Conservation (phyloP, 129 eudicot genomes). For the Chrysanthemum makinoi region DNA sequence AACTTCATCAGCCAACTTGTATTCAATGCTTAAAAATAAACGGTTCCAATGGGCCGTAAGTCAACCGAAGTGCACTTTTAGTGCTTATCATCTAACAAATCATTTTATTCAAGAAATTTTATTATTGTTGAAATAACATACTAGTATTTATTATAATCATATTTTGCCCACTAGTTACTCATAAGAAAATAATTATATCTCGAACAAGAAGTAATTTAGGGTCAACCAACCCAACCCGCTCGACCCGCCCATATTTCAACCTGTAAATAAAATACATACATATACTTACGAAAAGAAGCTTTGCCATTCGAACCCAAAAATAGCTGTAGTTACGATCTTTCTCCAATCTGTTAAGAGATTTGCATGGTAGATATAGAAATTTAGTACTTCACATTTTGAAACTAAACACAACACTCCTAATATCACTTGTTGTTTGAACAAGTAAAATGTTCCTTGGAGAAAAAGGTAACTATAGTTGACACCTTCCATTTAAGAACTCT, state of each 20-base stretch:
- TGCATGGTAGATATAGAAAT: neutral
- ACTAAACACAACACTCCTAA: neutral
- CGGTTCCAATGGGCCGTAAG: neutral
- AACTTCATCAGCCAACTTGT: constrained; percentile 14
- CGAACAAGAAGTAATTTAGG: neutral
- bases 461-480: too few relatives aligned
- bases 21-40: neutral
- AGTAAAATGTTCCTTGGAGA: too few relatives aligned
- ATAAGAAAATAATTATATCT: neutral
- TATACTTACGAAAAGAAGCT: constrained; percentile 61
- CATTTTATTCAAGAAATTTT: neutral
- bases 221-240: neutral
- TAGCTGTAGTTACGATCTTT: constrained; percentile 61
- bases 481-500: too few relatives aligned
- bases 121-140: neutral
- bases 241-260: neutral
- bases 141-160: neutral
- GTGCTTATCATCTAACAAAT: neutral
- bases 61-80: neutral
- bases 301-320: constrained; percentile 52
- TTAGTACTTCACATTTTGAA: neutral
- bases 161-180: neutral
- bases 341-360: constrained; percentile 50
- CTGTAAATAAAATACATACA: constrained; percentile 5
- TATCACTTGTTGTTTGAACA: too few relatives aligned